phyloP scores from a whole-genome alignment of 805 yeast species.

The Candida golubevii region DNA sequence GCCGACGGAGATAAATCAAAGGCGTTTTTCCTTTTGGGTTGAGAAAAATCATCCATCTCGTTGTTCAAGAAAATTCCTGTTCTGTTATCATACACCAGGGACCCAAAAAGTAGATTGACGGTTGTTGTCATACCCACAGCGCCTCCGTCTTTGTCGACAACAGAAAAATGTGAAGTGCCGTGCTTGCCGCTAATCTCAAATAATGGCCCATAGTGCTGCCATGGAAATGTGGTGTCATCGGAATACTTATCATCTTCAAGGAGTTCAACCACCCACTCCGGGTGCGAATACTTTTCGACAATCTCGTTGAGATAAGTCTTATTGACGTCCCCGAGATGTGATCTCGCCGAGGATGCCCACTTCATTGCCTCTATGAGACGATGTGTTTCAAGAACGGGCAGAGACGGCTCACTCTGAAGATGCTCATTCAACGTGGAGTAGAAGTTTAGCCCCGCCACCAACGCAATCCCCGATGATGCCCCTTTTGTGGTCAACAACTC shows the following conservation, averaged over 20 bases:
- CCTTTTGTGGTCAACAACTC: constrained; percentile 53
- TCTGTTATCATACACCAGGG: constrained; percentile 68
- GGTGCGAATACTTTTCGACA: constrained; percentile 42
- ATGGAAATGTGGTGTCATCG: constrained; percentile 52
- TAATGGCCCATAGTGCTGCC: constrained; percentile 75
- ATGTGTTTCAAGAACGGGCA: constrained; percentile 46
- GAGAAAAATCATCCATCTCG: constrained; percentile 93
- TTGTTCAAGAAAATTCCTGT: constrained; percentile 85
- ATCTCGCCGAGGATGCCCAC: constrained; percentile 85
- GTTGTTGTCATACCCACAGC: constrained; percentile 90
- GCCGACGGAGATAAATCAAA: constrained; percentile 79
- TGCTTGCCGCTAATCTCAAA: constrained; percentile 76
- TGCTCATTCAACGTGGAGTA: constrained; percentile 26
- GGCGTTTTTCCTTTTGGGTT: constrained; percentile 64
- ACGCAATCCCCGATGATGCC: constrained; percentile 79
- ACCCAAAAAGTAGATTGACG: constrained; percentile 78
- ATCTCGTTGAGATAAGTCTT: constrained; percentile 24
- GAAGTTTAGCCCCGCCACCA: constrained; percentile 69
- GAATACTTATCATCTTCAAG: constrained; percentile 48
- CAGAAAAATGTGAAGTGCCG: constrained; percentile 86
- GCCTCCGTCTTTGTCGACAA: constrained; percentile 68
- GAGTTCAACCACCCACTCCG: constrained; percentile 52
- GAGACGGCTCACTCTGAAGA: not conserved
- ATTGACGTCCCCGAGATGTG: constrained; percentile 71
- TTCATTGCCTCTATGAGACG: constrained; percentile 82